Base-by-base conservation (phyloP, 2,329 filamentous ascomycete genomes). In the Akanthomyces dipterigenus region DNA sequence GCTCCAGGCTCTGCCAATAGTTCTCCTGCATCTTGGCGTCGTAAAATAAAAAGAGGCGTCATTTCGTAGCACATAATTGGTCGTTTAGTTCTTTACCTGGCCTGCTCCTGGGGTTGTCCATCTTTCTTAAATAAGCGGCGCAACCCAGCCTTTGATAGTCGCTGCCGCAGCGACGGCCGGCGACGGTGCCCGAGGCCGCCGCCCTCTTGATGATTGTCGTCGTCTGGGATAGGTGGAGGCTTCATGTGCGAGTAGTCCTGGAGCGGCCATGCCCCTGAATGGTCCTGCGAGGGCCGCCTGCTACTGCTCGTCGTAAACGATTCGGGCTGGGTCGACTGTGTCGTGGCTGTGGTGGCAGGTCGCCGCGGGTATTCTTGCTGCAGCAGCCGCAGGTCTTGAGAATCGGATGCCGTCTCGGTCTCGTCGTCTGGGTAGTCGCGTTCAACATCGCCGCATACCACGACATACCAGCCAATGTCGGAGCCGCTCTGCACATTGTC, bases 381-480 rank as follows among this genome's bases (percentile, higher is more conserved):
- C 5, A 5, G 46, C 36, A 34, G 36, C 34, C 53, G 62, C 48
- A 50, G 22, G 31, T 57, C 55, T 31, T 55, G 62, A 24, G 59
- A 59, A 31, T 64, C 64, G 20, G 63, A 42, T 24, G 43, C 61
- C 3, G 53, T 55, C 24, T 66, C 65, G 14, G 43, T 66, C 56
- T 36, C 65, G 9, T 66, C 73, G 67, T 86, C 80, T 50, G 72
- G 73, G 56, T 73, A 75, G 43, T 77, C 76, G 14, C 87, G 81
- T 68, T 81, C 80, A 67, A 84, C 81, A 64, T 87, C 85, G 12
- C 80, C 82, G 65, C 84, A 87, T 18, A 86, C 82, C 9, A 88
- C 83, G 1, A 88, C 73, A 66, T 84, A 85, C 85, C 85, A 88
- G 48, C 78, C 73, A 31, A 87, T 81, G n/a, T 79, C 74, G 66